These are phyloP conservation scores for Chalciporus sphaerocephalus DNA, from an alignment of 768 basidiomycete genomes.

Conservation along the genomic window DNA sequence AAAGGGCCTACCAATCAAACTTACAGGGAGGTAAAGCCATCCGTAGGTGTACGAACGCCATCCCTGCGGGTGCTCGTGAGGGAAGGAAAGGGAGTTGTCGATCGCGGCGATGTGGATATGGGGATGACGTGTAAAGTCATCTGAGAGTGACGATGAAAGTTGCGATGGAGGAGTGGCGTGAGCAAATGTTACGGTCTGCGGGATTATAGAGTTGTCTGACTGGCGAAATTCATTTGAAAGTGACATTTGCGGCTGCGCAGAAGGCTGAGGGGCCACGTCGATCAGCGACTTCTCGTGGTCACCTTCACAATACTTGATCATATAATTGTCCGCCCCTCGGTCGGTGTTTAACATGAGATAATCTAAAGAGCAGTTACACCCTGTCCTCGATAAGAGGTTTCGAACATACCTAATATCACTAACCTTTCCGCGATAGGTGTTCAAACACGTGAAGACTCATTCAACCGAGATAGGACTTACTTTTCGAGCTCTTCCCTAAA, in stretches of 20 bases:
- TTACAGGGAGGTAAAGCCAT: slow-evolving; percentile 84
- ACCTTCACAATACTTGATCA: slow-evolving; percentile 87
- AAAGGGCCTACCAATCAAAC: slow-evolving; percentile 80
- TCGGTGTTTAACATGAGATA: slow-evolving; percentile 93
- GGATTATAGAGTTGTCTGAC: slow-evolving; percentile 35
- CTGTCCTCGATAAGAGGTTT: not conserved
- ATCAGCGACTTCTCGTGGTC: slow-evolving; percentile 74
- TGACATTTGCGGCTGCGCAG: slow-evolving; percentile 63
- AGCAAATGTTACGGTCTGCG: slow-evolving; percentile 39
- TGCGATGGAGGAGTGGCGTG: slow-evolving; percentile 37
- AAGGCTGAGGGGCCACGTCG: slow-evolving; percentile 73
- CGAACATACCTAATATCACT: slow-evolving; percentile 67
- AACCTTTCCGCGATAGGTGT: slow-evolving; percentile 43
- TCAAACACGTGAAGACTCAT: slow-evolving; percentile 7
- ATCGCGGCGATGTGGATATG: slow-evolving; percentile 92
- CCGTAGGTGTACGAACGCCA: slow-evolving; percentile 82
- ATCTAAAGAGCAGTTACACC: slow-evolving; percentile 41
- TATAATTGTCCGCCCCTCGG: slow-evolving; percentile 81
- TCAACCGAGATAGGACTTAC: slow-evolving; percentile 36
- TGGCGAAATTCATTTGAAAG: slow-evolving; percentile 66
- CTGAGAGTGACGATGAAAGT: slow-evolving; percentile 30
- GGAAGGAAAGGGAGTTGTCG: slow-evolving; percentile 89
- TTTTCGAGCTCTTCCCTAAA: slow-evolving; percentile 89
- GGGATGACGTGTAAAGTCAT: slow-evolving; percentile 54
- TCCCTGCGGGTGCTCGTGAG: slow-evolving; percentile 83